phyloP scores from a whole-genome alignment of 768 basidiomycete genomes.

The Leccinum subtestaceum region DNA sequence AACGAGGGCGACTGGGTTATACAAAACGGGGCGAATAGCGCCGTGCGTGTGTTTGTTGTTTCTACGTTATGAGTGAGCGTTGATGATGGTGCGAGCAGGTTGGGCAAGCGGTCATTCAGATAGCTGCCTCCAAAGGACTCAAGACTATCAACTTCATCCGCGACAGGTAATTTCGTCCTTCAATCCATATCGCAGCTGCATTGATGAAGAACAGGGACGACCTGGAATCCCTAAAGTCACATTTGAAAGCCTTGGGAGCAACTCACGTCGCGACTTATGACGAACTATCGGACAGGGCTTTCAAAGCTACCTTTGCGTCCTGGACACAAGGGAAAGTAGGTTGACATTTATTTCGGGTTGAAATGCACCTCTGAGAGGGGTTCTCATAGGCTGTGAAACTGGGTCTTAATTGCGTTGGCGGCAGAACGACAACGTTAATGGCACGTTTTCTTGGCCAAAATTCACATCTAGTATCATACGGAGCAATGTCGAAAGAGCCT shows the following conservation, averaged over 20 bases:
- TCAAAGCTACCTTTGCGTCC: slow-evolving; percentile 52
- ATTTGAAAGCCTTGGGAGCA: slow-evolving; percentile 63
- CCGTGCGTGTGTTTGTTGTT: slow-evolving; percentile 44
- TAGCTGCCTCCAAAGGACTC: slow-evolving; percentile 66
- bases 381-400: slow-evolving; percentile 39
- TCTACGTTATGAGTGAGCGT: not conserved
- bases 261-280: slow-evolving; percentile 78
- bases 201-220: slow-evolving; percentile 42
- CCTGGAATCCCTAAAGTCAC: slow-evolving; percentile 45
- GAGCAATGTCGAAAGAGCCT: slow-evolving; percentile 86
- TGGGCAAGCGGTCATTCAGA: slow-evolving; percentile 84
- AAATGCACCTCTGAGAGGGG: not conserved
- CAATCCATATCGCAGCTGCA: not conserved
- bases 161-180: slow-evolving; percentile 45
- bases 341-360: slow-evolving; percentile 12
- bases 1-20: slow-evolving; percentile 74
- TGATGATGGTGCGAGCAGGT: slow-evolving; percentile 43
- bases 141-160: slow-evolving; percentile 84
- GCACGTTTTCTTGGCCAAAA: slow-evolving; percentile 60
- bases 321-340: slow-evolving; percentile 64
- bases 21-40: slow-evolving; percentile 85
- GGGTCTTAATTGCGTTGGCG: slow-evolving; percentile 60
- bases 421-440: slow-evolving; percentile 68
- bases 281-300: slow-evolving; percentile 57
- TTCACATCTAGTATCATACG: slow-evolving; percentile 81